Base-by-base conservation (phyloP, 345 rosid species). In the Acer saccharum region DNA sequence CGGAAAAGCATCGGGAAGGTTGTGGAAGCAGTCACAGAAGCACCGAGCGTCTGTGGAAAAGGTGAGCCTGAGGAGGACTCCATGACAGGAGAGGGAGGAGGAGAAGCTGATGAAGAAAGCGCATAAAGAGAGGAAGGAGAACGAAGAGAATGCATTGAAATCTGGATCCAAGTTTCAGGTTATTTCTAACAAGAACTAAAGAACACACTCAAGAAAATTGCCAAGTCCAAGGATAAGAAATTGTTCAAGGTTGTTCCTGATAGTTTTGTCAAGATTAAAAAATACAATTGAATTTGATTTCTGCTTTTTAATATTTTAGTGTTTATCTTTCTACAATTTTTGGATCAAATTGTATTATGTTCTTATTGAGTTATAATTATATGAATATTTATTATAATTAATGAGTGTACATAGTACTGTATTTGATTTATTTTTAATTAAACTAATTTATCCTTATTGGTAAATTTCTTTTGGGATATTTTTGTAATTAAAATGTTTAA, bases 71-170 rank as follows among this genome's bases (percentile, higher is more conserved):
- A 89, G 76, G 76, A 84, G 91, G 68, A 84, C 87, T 20, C 63
- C 43, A 12, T 78, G 84, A 35, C 94, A 95, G 85, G 93, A 90
- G 87, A 88, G 96, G 79, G 81, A 74, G 64, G 83, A 84, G 83
- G 85, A 89, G 84, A 95, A 81, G 89, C 91, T 86, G 92, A 82
- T 91, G 0, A 93, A 91, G 91, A 90, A 69, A 69, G 99, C 99
- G 67, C 92, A 89, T 1, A 25, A 25, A 25, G 27, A 25, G 27
- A 25, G 27, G 27, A 25, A 92, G 91, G 92, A 95, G 94, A 95
- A 95, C 88, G 44, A 89, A 78, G 97, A 93, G 86, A 95, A 95
- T 65, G 74, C 92, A 0, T 68, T 95, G 85, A 92, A 81, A 81
- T 83, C 91, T 18, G 98, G 98, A 7, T 89, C 98, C 0, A 95